A percentile compares a stretch with the other conserved stretches of the same genome.
phyloP scores from a whole-genome alignment of 192 early-diverging fungal species.

The Podila horticola region DNA sequence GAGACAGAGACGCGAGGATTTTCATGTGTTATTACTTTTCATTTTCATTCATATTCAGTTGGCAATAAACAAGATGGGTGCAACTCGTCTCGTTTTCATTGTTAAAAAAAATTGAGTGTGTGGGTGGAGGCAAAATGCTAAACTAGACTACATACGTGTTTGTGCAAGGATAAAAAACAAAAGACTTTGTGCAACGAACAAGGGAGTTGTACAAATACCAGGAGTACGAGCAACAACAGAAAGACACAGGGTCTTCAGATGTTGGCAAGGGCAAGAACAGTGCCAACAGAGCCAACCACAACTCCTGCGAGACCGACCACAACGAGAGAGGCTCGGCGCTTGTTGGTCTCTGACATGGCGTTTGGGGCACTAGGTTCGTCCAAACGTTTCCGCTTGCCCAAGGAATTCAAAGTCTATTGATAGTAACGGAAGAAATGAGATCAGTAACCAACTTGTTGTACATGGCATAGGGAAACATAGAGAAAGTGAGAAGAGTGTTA shows the following conservation, averaged over 20 bases:
- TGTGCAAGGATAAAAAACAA: background rate
- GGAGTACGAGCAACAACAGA: background rate
- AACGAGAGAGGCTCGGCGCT: background rate
- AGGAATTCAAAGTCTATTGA: too few relatives aligned
- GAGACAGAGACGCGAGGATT: background rate
- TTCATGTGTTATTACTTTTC: background rate
- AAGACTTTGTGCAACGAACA: background rate
- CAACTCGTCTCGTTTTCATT: too few relatives aligned
- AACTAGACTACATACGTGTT: too few relatives aligned
- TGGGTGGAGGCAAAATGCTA: too few relatives aligned
- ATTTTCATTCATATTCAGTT: conserved; percentile 1
- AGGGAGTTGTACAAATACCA: background rate
- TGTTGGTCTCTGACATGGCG: background rate
- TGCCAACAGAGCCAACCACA: conserved; percentile 44
- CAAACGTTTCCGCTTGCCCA: background rate
- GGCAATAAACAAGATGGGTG: too few relatives aligned
- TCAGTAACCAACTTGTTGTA: background rate
- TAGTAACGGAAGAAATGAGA: too few relatives aligned
- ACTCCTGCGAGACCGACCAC: conserved; percentile 27
- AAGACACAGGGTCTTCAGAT: background rate
- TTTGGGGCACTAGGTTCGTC: background rate
- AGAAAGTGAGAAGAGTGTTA: too few relatives aligned
- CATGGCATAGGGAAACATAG: background rate
- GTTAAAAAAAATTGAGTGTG: too few relatives aligned
- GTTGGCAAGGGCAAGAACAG: conserved; percentile 27